Percentiles rank a stretch among this genome's conserved stretches.
Conservation (phyloP, 2,329 filamentous ascomycete species). For the Metarhizium guizhouense region DNA sequence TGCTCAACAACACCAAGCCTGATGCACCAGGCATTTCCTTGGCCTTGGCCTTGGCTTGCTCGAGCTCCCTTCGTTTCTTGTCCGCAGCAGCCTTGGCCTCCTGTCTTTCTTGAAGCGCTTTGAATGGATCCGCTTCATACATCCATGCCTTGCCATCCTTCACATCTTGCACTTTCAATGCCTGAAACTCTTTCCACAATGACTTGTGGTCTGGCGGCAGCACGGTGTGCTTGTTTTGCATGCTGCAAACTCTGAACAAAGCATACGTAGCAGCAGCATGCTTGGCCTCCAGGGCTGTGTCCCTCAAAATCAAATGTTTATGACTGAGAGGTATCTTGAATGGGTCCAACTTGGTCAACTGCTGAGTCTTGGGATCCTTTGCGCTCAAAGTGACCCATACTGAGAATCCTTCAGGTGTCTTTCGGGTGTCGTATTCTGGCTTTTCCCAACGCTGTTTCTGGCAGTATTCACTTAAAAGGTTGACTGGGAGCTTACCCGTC, state of each 20-base stretch:
- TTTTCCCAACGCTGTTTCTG: slow-evolving; percentile 94
- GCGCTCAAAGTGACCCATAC: slow-evolving; percentile 72
- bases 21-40: slow-evolving; percentile 52
- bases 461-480: slow-evolving; percentile 86
- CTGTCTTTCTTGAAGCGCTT: slow-evolving; percentile 68
- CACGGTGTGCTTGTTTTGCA: slow-evolving; percentile 93
- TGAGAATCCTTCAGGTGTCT: slow-evolving; percentile 64
- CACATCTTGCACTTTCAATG: slow-evolving; percentile 71
- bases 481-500: slow-evolving; percentile 95
- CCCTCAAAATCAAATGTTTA: slow-evolving; percentile 64
- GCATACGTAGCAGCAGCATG: slow-evolving; percentile 91
- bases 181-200: slow-evolving; percentile 85
- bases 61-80: slow-evolving; percentile 68
- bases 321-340: slow-evolving; percentile 73
- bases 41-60: slow-evolving; percentile 59
- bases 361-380: slow-evolving; percentile 73
- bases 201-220: slow-evolving; percentile 83
- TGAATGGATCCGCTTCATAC: slow-evolving; percentile 94
- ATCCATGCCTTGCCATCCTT: slow-evolving; percentile 74
- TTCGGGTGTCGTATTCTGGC: slow-evolving; percentile 80
- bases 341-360: slow-evolving; percentile 64
- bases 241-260: slow-evolving; percentile 84
- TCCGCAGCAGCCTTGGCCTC: slow-evolving; percentile 66
- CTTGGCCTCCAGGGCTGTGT: slow-evolving; percentile 79
- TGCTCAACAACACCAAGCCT: slow-evolving; percentile 43